These are phyloP conservation scores for Benincasa hispida DNA, from an alignment of 306 rosid genomes.

Conservation along the genomic window DNA sequence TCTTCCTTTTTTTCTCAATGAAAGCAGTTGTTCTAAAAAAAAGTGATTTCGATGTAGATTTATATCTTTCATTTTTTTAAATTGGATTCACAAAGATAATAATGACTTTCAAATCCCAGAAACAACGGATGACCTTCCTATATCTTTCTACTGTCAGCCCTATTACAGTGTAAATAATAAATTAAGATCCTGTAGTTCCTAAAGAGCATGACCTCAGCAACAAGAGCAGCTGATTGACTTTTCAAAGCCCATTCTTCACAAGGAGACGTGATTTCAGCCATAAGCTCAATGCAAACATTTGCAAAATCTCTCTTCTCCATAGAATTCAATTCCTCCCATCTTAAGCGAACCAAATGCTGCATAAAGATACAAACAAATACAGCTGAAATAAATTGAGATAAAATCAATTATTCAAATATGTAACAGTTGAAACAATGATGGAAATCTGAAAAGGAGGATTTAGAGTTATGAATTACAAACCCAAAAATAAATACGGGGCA, in stretches of 20 bases:
- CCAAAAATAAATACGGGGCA: neutral
- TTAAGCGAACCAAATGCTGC: constrained; percentile 87
- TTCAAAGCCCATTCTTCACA: constrained; percentile 88
- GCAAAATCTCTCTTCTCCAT: constrained; percentile 61
- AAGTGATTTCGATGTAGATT: too few species aligned
- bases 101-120: too few species aligned
- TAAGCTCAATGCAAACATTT: constrained; percentile 56
- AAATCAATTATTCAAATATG: neutral
- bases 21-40: too few species aligned
- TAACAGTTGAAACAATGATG: neutral
- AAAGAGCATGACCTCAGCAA: constrained; percentile 60
- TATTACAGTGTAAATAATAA: neutral
- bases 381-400: neutral
- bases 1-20: too few species aligned
- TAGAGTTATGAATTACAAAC: neutral
- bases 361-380: constrained; percentile 6
- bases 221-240: constrained; percentile 96
- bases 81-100: too few species aligned
- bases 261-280: constrained; percentile 80
- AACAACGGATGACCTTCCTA: too few species aligned
- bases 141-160: neutral
- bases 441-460: neutral
- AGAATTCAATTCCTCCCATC: constrained; percentile 85
- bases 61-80: too few species aligned
- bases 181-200: neutral